These are phyloP conservation scores for Pseudogymnoascus sp. DNA, from an alignment of 2,329 filamentous ascomycete genomes.

Conservation along the genomic window DNA sequence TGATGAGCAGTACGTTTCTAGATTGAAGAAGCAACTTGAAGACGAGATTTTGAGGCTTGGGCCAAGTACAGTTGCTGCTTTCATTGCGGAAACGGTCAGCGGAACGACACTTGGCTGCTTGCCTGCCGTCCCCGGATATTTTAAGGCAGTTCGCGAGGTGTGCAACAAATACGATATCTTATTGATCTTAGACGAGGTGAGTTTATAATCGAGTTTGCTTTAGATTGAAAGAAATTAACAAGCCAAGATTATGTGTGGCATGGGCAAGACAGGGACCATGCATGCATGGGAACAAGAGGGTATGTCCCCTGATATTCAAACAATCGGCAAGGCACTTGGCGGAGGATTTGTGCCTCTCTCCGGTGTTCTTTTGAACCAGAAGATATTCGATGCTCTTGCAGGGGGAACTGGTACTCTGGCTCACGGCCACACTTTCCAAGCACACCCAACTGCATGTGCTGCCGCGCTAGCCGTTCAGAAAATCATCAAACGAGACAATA, in stretches of 20 bases:
- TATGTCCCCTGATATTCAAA: constrained; percentile 52
- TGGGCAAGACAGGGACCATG: constrained; percentile 41
- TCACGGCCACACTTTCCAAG: not conserved
- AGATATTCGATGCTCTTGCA: constrained; percentile 34
- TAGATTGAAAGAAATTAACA: not conserved
- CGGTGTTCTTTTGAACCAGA: constrained; percentile 44
- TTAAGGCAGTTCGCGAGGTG: constrained; percentile 54
- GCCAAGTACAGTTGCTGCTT: constrained; percentile 52
- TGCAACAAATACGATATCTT: constrained; percentile 63
- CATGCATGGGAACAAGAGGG: constrained; percentile 45
- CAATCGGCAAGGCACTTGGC: constrained; percentile 55
- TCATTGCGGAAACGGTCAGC: constrained; percentile 57
- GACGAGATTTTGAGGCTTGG: constrained; percentile 49
- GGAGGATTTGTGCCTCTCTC: constrained; percentile 54
- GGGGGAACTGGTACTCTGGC: constrained; percentile 13
- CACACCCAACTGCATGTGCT: not conserved
- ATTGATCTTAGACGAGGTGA: constrained; percentile 39
- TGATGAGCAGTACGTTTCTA: constrained; percentile 43
- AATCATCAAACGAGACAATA: constrained; percentile 46
- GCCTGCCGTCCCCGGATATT: constrained; percentile 39
- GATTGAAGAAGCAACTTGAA: constrained; percentile 52
- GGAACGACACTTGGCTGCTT: constrained; percentile 62
- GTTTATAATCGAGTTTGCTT: constrained; percentile 45
- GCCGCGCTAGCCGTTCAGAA: constrained; percentile 35
- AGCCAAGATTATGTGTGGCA: constrained; percentile 49